Conservation (phyloP, 305 asterid genomes). For the Monarda citriodora region DNA sequence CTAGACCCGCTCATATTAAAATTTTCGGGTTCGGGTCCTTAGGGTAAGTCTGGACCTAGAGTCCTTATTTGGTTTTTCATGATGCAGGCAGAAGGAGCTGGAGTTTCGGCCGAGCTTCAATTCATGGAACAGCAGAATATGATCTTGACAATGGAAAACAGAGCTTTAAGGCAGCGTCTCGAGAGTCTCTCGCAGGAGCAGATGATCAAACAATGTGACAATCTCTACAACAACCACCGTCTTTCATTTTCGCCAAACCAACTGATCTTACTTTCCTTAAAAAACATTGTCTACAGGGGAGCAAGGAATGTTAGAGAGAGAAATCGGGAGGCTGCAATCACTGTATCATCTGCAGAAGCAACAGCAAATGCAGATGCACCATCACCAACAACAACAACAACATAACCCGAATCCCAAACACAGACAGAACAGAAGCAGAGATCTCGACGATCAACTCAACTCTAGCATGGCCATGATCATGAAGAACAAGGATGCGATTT, state of each 20-base stretch:
- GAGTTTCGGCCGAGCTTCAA: constrained; percentile 70
- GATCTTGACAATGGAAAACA: constrained; percentile 78
- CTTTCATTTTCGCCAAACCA: not conserved
- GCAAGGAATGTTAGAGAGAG: constrained; percentile 86
- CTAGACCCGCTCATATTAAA: no score
- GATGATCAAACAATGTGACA: constrained; percentile 67
- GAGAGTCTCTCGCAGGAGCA: constrained; percentile 82
- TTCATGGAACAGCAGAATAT: constrained; percentile 86
- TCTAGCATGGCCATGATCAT: constrained; percentile 18
- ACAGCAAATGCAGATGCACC: constrained; percentile 49
- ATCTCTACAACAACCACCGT: not conserved
- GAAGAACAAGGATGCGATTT: constrained; percentile 38
- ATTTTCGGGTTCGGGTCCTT: no score
- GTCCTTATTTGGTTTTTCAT: not conserved
- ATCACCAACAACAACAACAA: constrained; percentile 44
- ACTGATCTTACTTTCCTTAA: constrained; percentile 6
- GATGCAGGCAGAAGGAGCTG: constrained; percentile 66
- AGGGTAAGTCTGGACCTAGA: no score
- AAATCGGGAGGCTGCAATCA: constrained; percentile 70
- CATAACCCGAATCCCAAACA: constrained; percentile 36
- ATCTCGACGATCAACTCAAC: constrained; percentile 36
- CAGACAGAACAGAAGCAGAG: constrained; percentile 53
- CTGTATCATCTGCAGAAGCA: constrained; percentile 52
- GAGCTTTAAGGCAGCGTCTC: constrained; percentile 78
- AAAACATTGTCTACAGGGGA: constrained; percentile 51